Base-by-base conservation (phyloP, 352 stramenopile species). In the Nothophytophthora sp. region DNA sequence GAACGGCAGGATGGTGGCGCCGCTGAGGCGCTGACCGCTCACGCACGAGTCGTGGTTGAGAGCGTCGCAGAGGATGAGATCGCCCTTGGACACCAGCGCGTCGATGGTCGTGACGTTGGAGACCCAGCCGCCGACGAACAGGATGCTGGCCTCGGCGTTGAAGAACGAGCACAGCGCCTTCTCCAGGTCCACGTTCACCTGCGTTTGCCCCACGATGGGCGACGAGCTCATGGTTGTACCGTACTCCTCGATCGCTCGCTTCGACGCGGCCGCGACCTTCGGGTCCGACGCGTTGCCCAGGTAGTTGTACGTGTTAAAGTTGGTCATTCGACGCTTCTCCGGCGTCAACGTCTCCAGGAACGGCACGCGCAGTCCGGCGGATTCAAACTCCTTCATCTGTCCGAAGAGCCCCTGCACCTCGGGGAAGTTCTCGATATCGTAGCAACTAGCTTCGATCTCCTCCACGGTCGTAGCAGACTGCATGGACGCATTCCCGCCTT, bases 291-390 rank as follows among this genome's bases (percentile, higher is more conserved):
- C 79, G 38, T 91, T 86, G 16, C 82, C 82, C 13, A 92, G 67
- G 50, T 92, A 92, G 50, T 92, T 92, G 71, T 92, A 92, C 37
- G 82, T 91, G 67, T 91, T 91, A 60, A 90, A 91, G 75, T 93
- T 93, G 22, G 79, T 70, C 74, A 87, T 87, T 35, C 74, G 67
- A 11, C 79, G 71, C 64, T 86, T 90, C 46, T 83, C 78, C 1
- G 75, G 55, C 22, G 79, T 90, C 4, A 92, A 57, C 20, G 75
- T 79, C 37, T 92, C 81, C 33, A 92, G 57, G 40, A 75, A 92
- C 38, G 79, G 79, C 25, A 92, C 75, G 7, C 55, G 55, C 47
- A 93, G 61, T 25, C 83, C 83, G n/a, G 80, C 80, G 29, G 70
- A 56, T 36, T 86, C 66, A 33, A 93, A 87, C 51, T 93, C 69